Evolutionary conservation across 1,284 basidiomycete species (phyloP).

Genomic region (Vanrija sp.): DNA sequence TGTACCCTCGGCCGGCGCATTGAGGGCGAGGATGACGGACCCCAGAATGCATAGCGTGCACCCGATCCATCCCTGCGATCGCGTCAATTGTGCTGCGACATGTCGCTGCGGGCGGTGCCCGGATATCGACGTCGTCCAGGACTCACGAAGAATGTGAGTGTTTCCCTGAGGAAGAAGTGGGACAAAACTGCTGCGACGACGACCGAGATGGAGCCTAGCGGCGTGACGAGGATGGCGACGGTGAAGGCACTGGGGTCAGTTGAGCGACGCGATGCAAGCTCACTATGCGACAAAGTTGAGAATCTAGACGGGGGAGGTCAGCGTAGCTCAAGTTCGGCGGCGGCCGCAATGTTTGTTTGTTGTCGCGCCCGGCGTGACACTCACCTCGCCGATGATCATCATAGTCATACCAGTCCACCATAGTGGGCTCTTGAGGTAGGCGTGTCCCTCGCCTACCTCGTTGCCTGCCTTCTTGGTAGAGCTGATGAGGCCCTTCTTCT

Average conservation of each 20-base stretch:
- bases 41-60: slow-evolving; percentile 85
- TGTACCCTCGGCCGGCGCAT: slow-evolving; percentile 74
- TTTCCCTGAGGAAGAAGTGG: slow-evolving; percentile 89
- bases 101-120: background rate
- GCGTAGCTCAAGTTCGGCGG: background rate
- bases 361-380: background rate
- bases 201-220: slow-evolving; percentile 91
- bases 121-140: background rate
- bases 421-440: slow-evolving; percentile 74
- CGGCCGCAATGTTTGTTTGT: background rate
- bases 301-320: slow-evolving; percentile 23
- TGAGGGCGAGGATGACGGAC: slow-evolving; percentile 57
- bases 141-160: slow-evolving; percentile 55
- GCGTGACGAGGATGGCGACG: slow-evolving; percentile 51
- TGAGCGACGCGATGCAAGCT: slow-evolving; percentile 11
- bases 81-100: slow-evolving; percentile 11
- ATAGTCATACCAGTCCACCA: slow-evolving; percentile 67
- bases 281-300: slow-evolving; percentile 51
- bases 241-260: slow-evolving; percentile 34
- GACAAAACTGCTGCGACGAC: slow-evolving; percentile 92
- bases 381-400: slow-evolving; percentile 42
- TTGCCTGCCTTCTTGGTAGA: slow-evolving; percentile 56
- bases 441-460: slow-evolving; percentile 84
- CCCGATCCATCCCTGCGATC: slow-evolving; percentile 72
- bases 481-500: slow-evolving; percentile 78